These are phyloP conservation scores for Jamesozyma piceae DNA, from an alignment of 805 yeast genomes.

Conservation along the genomic window DNA sequence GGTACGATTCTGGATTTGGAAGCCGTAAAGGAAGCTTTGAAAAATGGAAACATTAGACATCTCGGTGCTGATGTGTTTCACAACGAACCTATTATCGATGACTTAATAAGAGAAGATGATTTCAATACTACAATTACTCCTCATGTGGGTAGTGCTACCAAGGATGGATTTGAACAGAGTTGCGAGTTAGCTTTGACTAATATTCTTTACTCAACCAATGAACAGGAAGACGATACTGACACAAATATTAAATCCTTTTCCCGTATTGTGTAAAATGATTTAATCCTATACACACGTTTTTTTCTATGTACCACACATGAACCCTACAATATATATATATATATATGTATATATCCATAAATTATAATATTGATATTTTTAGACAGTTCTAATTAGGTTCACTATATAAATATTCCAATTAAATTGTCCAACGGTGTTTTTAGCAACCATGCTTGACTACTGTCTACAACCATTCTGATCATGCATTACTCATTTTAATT, in stretches of 20 bases:
- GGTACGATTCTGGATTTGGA: constrained; percentile 47
- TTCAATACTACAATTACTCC: constrained; percentile 42
- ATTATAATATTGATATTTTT: too few species aligned
- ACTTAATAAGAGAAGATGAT: constrained; percentile 12
- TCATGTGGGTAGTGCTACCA: constrained; percentile 53
- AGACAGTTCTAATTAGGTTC: too few species aligned
- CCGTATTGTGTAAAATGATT: constrained; percentile 3
- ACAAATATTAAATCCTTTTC: neutral
- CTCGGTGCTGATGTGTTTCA: constrained; percentile 56
- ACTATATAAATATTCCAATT: too few species aligned
- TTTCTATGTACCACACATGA: too few species aligned
- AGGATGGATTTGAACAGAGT: constrained; percentile 36
- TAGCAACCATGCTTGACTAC: too few species aligned
- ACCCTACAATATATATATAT: too few species aligned
- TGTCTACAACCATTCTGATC: too few species aligned
- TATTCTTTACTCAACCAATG: constrained; percentile 9
- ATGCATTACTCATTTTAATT: too few species aligned
- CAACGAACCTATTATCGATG: constrained; percentile 40
- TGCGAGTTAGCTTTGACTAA: constrained; percentile 28
- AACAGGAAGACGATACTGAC: neutral
- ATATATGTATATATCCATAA: too few species aligned
- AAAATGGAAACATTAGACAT: constrained; percentile 40
- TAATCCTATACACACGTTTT: neutral
- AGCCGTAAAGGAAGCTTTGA: constrained; percentile 37
- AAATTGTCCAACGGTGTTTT: too few species aligned